These are phyloP conservation scores for Simplicillium aogashimaense DNA, from an alignment of 2,329 filamentous ascomycete genomes.

Conservation along the genomic window DNA sequence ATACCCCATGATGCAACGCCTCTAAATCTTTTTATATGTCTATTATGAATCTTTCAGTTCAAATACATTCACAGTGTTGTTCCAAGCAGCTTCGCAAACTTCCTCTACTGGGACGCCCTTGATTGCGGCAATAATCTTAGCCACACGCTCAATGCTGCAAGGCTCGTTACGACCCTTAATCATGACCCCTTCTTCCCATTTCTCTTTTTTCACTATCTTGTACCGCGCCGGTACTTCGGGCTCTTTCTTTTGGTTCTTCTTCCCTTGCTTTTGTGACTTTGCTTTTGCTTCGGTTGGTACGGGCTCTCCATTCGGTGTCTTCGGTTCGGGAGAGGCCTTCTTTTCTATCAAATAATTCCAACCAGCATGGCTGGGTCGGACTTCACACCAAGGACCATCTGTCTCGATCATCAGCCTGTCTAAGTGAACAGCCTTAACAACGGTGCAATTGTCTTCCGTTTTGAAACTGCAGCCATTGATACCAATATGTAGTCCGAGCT, in stretches of 20 bases:
- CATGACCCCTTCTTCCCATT: constrained; percentile 79
- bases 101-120: constrained; percentile 73
- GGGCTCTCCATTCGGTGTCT: constrained; percentile 6
- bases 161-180: constrained; percentile 94
- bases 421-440: constrained; percentile 70
- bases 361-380: constrained; percentile 78
- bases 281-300: constrained; percentile 8
- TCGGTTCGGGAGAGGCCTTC: constrained; percentile 16
- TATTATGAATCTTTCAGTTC: constrained; percentile 45
- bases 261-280: constrained; percentile 22
- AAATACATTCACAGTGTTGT: constrained; percentile 73
- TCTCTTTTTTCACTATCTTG: constrained; percentile 91
- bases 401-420: constrained; percentile 88
- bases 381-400: constrained; percentile 96
- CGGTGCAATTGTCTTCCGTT: constrained; percentile 79
- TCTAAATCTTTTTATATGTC: constrained; percentile 15
- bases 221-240: constrained; percentile 61
- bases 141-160: constrained; percentile 75
- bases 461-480: constrained; percentile 96
- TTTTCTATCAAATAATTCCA: constrained; percentile 54
- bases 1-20: constrained; percentile 6
- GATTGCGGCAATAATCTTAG: constrained; percentile 77
- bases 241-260: constrained; percentile 48
- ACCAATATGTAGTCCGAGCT: constrained; percentile 79
- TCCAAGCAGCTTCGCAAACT: constrained; percentile 79